Percentiles rank a stretch among this genome's conserved stretches.
phyloP scores from a whole-genome alignment of 1,139 yeast genomes.

The Blastobotrys buckinghamii region DNA sequence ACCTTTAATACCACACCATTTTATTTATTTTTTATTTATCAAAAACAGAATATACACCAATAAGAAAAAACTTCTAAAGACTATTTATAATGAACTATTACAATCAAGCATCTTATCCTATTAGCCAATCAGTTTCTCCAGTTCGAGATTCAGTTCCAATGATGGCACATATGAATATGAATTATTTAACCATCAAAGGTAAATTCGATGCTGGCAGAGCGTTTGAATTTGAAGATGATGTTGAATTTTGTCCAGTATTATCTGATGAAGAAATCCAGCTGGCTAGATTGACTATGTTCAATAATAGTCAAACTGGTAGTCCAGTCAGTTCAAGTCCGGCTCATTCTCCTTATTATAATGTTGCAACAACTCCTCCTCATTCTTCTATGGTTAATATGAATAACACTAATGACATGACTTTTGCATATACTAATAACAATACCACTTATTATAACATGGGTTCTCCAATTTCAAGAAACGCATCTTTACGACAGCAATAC shows the following conservation, averaged over 20 bases:
- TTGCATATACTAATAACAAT: neutral
- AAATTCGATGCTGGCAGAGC: conserved; percentile 54
- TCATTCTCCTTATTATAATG: conserved; percentile 12
- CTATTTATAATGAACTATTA: conserved; percentile 5
- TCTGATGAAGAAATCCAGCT: conserved; percentile 28
- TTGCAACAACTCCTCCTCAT: conserved; percentile 18
- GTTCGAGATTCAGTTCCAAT: conserved; percentile 4
- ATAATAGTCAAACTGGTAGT: neutral
- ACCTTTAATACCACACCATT: neutral
- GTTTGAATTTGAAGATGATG: conserved; percentile 59
- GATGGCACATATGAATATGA: neutral
- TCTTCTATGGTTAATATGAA: neutral
- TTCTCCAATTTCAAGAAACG: conserved; percentile 16
- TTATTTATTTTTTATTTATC: neutral
- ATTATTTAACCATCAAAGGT: conserved; percentile 7
- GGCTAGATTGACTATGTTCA: conserved; percentile 9
- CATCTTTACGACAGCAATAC: neutral
- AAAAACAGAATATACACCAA: too few species aligned
- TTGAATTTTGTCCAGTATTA: conserved; percentile 55
- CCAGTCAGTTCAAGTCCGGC: neutral
- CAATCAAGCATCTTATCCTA: conserved; percentile 6
- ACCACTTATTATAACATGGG: conserved; percentile 16
- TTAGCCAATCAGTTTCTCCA: conserved; percentile 5
- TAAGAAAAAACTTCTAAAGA: too few species aligned
- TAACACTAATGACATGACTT: conserved; percentile 1